These are phyloP conservation scores for Chytriomyces confervae DNA, from an alignment of 192 early-diverging fungal species.

Conservation along the genomic window DNA sequence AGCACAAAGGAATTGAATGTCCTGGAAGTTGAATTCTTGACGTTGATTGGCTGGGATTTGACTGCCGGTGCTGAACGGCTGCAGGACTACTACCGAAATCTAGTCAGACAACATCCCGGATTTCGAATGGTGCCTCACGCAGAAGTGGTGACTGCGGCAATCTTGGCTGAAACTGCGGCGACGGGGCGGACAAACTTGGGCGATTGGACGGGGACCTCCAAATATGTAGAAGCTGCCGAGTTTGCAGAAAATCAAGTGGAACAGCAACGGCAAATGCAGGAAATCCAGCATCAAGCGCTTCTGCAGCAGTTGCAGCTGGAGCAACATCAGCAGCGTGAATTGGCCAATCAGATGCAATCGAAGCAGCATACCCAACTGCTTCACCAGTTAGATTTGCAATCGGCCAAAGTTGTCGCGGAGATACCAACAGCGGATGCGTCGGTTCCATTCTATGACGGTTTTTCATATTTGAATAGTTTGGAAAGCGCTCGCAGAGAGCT, in stretches of 20 bases:
- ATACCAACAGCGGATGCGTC: too few species aligned
- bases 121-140: slow-evolving; percentile 40
- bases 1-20: slow-evolving; percentile 92
- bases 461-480: too few species aligned
- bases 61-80: slow-evolving; percentile 76
- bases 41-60: slow-evolving; percentile 90
- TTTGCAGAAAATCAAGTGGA: neutral
- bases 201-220: slow-evolving; percentile 31
- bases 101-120: slow-evolving; percentile 72
- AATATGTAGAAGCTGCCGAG: slow-evolving; percentile 27
- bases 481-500: too few species aligned
- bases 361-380: too few species aligned
- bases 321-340: slow-evolving; percentile 6
- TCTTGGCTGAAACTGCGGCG: neutral
- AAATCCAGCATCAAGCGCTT: too few species aligned
- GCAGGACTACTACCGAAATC: slow-evolving; percentile 91
- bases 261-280: neutral
- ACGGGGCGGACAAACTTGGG: neutral
- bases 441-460: too few species aligned
- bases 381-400: too few species aligned
- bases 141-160: neutral
- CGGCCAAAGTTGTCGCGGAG: too few species aligned
- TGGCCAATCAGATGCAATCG: neutral
- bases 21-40: slow-evolving; percentile 81
- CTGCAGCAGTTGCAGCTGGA: neutral